Base-by-base conservation (phyloP, 2,329 filamentous ascomycete genomes). In the Aureobasidium sp. region DNA sequence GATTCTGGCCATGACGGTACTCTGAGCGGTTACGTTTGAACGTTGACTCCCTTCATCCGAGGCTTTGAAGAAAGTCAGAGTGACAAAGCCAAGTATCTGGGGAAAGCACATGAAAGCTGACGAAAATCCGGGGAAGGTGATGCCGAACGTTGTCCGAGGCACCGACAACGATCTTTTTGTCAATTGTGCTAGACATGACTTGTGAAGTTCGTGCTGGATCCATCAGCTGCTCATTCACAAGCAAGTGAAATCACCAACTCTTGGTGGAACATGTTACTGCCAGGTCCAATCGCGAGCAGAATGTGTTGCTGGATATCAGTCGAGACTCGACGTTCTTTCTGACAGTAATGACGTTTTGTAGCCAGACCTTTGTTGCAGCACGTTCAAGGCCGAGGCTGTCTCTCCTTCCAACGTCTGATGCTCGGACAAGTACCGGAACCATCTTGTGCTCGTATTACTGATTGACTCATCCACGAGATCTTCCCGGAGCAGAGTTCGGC, bases 31-130 rank as follows among this genome's bases (percentile, higher is more conserved):
- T 61, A 47, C 27, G 47, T 53, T 47, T 51, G 6, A 36, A 62
- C 59, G 59, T 53, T 61, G 43, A 61, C 47, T 62, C 59, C 59
- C 59, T 62, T 62, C 59, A 62, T 53, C 59, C 59, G 59, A 62
- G 59, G 59, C 43, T 62, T 42, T 25, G 59, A 8, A 50, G 45
- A 61, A 61, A 61, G 45, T 36, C 31, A 50, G 18, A 27, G 40
- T 47, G 56, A 36, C 23, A 27, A 42, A 25, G 58, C 58, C 58
- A 61, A 61, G 58, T 45, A 13, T 61, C 58, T 43, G 58, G 58
- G 58, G 58, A 61, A 61, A 40, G 43, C 43, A 61, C 45, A 61
- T 61, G 45, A 50, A 61, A 61, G 55, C 36, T n/a, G 13, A 16
- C 50, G 15, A 8, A 0, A 25, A 9, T 47, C 45, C 15, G 58